phyloP scores from a whole-genome alignment of 768 basidiomycete species.

The Tremella yokohamensis region DNA sequence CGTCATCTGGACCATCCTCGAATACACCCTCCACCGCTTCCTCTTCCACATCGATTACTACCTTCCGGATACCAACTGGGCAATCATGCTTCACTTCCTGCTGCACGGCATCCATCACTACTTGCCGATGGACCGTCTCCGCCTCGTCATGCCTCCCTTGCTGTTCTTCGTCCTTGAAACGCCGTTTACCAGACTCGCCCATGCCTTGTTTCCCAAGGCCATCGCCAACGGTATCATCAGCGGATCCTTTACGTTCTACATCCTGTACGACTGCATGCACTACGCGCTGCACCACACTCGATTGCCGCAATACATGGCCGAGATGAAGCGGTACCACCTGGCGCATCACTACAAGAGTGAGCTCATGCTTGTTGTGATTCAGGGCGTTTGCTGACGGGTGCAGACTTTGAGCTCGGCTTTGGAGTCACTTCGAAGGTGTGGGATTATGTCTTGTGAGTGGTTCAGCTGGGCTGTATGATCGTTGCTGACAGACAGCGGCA shows the following conservation, averaged over 20 bases:
- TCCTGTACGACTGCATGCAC: constrained; percentile 57
- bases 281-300: constrained; percentile 88
- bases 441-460: constrained; percentile 71
- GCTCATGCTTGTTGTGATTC: constrained; percentile 14
- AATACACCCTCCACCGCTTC: constrained; percentile 91
- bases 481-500: not conserved
- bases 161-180: constrained; percentile 71
- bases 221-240: constrained; percentile 89
- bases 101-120: constrained; percentile 97
- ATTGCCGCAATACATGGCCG: constrained; percentile 77
- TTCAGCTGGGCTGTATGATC: not conserved
- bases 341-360: constrained; percentile 90
- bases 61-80: constrained; percentile 76
- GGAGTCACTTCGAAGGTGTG: constrained; percentile 91
- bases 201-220: constrained; percentile 73
- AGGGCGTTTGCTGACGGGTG: constrained; percentile 10
- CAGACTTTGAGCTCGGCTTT: constrained; percentile 88
- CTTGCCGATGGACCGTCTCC: constrained; percentile 88
- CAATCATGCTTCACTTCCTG: constrained; percentile 82
- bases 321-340: constrained; percentile 96
- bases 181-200: constrained; percentile 82
- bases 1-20: constrained; percentile 87
- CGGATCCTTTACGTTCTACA: constrained; percentile 61
- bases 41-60: constrained; percentile 88
- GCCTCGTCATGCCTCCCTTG: constrained; percentile 94